These are phyloP conservation scores for Hordeum pubiflorum DNA, from an alignment of 202 grass and related monocot genomes.

Conservation along the genomic window DNA sequence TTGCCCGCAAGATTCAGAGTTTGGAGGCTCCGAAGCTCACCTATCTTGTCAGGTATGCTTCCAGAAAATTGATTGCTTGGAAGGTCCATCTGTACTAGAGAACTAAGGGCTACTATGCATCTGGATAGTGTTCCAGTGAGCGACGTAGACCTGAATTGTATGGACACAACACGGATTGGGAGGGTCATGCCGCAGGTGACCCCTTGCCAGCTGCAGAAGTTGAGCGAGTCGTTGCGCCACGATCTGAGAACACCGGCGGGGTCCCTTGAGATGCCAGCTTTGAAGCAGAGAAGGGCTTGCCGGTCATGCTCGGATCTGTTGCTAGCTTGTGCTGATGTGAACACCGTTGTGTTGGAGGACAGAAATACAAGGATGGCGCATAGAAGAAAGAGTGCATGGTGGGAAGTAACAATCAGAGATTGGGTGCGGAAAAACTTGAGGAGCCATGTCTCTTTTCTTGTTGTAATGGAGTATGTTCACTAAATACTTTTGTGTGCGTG, in stretches of 20 bases:
- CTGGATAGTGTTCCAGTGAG: not conserved
- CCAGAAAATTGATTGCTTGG: slow-evolving; percentile 8
- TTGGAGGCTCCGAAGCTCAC: not conserved
- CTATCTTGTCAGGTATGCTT: slow-evolving; percentile 18
- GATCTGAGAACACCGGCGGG: not conserved
- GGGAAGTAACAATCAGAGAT: not conserved
- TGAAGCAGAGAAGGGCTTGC: slow-evolving; percentile 35
- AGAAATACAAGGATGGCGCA: not conserved
- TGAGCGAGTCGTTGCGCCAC: not conserved
- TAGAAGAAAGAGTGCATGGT: not conserved
- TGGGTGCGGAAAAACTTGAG: not conserved
- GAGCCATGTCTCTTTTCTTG: slow-evolving; percentile 7
- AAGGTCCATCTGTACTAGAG: slow-evolving; percentile 10
- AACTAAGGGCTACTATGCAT: slow-evolving; percentile 1
- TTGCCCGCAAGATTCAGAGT: slow-evolving; percentile 16
- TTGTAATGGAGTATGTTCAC: not conserved
- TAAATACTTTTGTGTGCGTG: not conserved
- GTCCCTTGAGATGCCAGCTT: not conserved
- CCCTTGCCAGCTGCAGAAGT: slow-evolving; percentile 30
- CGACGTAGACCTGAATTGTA: not conserved
- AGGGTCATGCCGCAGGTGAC: not conserved
- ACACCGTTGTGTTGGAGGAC: not conserved
- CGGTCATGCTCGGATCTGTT: slow-evolving; percentile 12
- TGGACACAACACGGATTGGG: slow-evolving; percentile 9
- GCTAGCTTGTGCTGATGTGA: slow-evolving; percentile 18